Base-by-base conservation (phyloP, 495 filamentous ascomycete species). In the Tuber umbilicatum region DNA sequence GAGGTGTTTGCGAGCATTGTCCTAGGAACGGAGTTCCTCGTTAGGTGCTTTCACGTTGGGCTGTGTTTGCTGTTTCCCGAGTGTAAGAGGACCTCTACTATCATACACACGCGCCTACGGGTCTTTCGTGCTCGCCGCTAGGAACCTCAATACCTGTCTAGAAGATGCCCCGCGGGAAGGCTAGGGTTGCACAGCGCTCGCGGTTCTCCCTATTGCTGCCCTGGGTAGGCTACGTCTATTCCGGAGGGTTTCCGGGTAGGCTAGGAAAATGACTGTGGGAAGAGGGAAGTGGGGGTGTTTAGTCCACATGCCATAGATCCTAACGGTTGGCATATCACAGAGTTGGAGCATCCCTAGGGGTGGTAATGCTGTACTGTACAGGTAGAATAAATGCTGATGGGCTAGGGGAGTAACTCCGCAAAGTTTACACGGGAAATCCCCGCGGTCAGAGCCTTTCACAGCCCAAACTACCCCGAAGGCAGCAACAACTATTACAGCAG, bases 1-100 rank as follows among this genome's bases (percentile, higher is more conserved):
- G 0, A n/a, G 69, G 73, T 70, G 21, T 42, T 39, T 2, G 77
- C 69, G 27, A 80, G 31, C 2, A 31, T 45, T 6, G 14, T 21
- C 69, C 79, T 74, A 10, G 77, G 77, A 41, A 76, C 76, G 69
- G 83, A 85, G 1, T n/a, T n/a, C n/a, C n/a, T n/a, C n/a, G n/a
- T n/a, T 0, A 83, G 84, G 64, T 85, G 85, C 43, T 84, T 82
- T 73, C 83, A 80, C 10, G 82, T 76, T 37, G 82, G 81, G 38
- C 83, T 81, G n/a, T 76, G 71, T 9, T 82, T 72, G 2, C 73
- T 74, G 1, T 80, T 73, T 37, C 67, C 45, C n/a, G 80, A 55
- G n/a, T 75, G 80, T 14, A n/a, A n/a, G n/a, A 79, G 71, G 23
- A 73, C 73, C 1, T 76, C 76, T 75, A 75, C 81, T 6, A n/a